Evolutionary conservation across 768 basidiomycete genomes (phyloP).

Genomic region (Trametes cinnabarina): DNA sequence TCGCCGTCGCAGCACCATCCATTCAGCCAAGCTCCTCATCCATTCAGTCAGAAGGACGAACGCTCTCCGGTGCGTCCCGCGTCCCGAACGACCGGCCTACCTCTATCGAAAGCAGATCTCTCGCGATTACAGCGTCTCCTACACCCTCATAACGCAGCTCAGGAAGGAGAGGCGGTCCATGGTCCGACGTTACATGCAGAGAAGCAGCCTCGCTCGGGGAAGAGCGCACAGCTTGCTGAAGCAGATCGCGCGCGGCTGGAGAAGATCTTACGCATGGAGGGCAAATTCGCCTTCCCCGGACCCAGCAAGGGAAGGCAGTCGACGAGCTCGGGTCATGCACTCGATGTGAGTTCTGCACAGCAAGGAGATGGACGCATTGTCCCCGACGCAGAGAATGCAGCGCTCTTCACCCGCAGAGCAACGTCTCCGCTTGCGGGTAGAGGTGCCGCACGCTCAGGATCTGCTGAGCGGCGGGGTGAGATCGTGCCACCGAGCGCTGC

Average conservation of each 20-base stretch:
- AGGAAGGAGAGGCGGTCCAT: not conserved
- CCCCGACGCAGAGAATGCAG: not conserved
- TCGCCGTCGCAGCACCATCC: slow-evolving; percentile 15
- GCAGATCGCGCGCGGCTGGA: not conserved
- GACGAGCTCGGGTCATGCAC: not conserved
- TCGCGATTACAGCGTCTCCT: slow-evolving; percentile 7
- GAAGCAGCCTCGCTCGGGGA: not conserved
- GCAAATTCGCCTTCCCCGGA: not conserved
- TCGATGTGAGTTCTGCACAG: not conserved
- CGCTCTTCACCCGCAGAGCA: not conserved
- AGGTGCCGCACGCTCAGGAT: not conserved
- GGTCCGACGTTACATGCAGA: not conserved
- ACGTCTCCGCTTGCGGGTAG: slow-evolving; percentile 3
- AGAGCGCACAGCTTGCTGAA: not conserved
- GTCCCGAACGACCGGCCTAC: not conserved
- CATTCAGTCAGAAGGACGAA: slow-evolving; percentile 18
- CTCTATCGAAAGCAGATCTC: slow-evolving; percentile 2
- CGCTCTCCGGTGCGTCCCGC: not conserved
- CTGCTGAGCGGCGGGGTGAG: not conserved
- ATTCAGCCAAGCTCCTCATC: slow-evolving; percentile 17
- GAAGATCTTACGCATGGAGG: not conserved
- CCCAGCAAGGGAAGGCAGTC: not conserved
- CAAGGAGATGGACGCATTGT: not conserved
- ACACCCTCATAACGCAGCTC: not conserved
- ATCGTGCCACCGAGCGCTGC: not conserved